Evolutionary conservation across 306 rosid genomes (phyloP).

Genomic region (Sesbania bispinosa): DNA sequence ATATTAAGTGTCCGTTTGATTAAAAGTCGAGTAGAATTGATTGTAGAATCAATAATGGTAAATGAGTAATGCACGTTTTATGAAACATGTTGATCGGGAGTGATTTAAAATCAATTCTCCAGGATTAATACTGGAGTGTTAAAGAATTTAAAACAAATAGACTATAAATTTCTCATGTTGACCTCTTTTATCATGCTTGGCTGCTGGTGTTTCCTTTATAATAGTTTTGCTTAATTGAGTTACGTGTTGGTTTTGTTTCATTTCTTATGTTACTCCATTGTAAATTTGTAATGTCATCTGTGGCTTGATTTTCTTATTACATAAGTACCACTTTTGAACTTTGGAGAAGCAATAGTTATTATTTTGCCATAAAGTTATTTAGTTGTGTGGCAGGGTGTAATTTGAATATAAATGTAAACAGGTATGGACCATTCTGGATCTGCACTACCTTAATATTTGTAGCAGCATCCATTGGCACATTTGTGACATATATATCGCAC

Average conservation of each 20-base stretch:
- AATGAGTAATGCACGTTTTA: too few relatives aligned
- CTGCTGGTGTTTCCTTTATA: not conserved
- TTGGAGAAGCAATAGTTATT: not conserved
- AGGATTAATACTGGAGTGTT: too few relatives aligned
- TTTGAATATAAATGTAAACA: constrained; percentile 37
- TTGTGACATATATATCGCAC: constrained; percentile 88
- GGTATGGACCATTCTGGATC: constrained; percentile 99
- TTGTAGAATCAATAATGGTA: too few relatives aligned
- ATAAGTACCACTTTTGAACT: not conserved
- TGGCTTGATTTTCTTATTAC: not conserved
- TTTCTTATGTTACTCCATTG: constrained; percentile 4
- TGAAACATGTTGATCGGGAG: too few relatives aligned
- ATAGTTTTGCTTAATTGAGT: not conserved
- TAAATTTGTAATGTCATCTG: not conserved
- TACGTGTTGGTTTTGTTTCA: not conserved
- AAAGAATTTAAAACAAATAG: too few relatives aligned
- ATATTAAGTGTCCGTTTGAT: too few relatives aligned
- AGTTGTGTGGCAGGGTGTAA: constrained; percentile 15
- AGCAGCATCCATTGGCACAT: constrained; percentile 93
- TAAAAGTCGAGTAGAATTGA: too few relatives aligned
- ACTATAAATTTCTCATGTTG: too few relatives aligned
- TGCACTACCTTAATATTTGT: constrained; percentile 93
- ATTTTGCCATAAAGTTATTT: not conserved
- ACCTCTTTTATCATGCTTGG: too few relatives aligned
- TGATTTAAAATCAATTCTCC: too few relatives aligned